Evolutionary conservation across 768 basidiomycete genomes (phyloP).

Genomic region (Suillus decipiens): DNA sequence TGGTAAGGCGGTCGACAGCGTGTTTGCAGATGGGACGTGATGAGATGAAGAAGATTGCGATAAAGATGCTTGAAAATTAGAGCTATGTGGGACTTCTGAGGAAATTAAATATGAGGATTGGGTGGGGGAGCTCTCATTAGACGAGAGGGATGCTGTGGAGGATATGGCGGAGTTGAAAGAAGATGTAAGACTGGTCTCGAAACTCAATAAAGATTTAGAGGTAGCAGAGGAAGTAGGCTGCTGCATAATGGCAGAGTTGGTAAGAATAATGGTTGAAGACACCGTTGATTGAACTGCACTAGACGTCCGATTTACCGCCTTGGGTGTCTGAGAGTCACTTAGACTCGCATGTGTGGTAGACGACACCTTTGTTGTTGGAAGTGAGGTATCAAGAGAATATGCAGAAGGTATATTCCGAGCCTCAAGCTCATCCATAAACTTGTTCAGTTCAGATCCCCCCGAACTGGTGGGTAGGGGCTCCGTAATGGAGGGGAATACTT

Average conservation of each 20-base stretch:
- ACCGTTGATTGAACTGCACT: background rate
- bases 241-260: background rate
- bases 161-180: background rate
- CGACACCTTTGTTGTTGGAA: background rate
- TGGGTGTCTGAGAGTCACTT: background rate
- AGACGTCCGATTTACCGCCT: background rate
- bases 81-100: background rate
- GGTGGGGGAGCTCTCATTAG: background rate
- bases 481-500: background rate
- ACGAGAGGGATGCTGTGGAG: background rate
- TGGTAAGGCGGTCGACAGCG: background rate
- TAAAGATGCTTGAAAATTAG: background rate
- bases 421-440: conserved; percentile 6
- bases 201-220: background rate
- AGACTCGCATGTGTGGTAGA: background rate
- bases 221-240: background rate
- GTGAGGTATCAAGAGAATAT: background rate
- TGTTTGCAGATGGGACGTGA: conserved; percentile 11
- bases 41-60: background rate
- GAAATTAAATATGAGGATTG: background rate
- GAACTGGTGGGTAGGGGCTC: conserved; percentile 3
- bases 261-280: background rate
- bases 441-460: conserved; percentile 1
- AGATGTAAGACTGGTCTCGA: background rate
- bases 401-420: background rate